phyloP scores from a whole-genome alignment of 345 rosid genomes.

The Hibiscus tridactylites region DNA sequence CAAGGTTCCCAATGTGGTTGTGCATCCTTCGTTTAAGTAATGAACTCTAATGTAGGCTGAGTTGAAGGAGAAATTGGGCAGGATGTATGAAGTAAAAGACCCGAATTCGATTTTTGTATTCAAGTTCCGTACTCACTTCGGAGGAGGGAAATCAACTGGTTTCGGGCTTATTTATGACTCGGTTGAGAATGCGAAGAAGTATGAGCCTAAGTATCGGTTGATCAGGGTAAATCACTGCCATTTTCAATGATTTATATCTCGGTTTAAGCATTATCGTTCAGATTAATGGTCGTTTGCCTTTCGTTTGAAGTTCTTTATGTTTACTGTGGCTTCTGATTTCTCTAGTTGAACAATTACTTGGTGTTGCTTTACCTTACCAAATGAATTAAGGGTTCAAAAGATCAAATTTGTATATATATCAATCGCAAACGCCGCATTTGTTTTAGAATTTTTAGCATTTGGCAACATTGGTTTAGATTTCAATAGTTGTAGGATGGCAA shows the following conservation, averaged over 20 bases:
- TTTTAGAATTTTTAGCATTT: not conserved
- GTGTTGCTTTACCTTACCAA: not conserved
- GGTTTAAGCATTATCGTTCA: not conserved
- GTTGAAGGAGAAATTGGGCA: slow-evolving; percentile 50
- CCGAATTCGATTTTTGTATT: slow-evolving; percentile 54
- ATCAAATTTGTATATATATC: not conserved
- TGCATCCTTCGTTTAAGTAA: slow-evolving; percentile 1
- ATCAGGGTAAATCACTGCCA: slow-evolving; percentile 41
- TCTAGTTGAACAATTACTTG: not conserved
- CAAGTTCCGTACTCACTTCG: slow-evolving; percentile 73
- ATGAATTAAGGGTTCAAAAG: not conserved
- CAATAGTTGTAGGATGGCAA: not conserved
- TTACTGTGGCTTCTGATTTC: not conserved
- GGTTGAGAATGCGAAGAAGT: slow-evolving; percentile 59
- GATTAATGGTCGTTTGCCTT: not conserved
- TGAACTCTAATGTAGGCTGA: slow-evolving; percentile 65
- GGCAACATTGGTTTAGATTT: not conserved
- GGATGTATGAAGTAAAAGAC: slow-evolving; percentile 59
- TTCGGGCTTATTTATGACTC: slow-evolving; percentile 65
- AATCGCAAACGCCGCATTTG: not conserved
- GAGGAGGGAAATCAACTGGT: slow-evolving; percentile 72
- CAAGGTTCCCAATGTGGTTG: not conserved
- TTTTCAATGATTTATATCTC: not conserved
- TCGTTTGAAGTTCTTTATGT: not conserved
- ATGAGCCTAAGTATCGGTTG: slow-evolving; percentile 69